phyloP scores from a whole-genome alignment of 768 basidiomycete species.

The Inosperma sp. region DNA sequence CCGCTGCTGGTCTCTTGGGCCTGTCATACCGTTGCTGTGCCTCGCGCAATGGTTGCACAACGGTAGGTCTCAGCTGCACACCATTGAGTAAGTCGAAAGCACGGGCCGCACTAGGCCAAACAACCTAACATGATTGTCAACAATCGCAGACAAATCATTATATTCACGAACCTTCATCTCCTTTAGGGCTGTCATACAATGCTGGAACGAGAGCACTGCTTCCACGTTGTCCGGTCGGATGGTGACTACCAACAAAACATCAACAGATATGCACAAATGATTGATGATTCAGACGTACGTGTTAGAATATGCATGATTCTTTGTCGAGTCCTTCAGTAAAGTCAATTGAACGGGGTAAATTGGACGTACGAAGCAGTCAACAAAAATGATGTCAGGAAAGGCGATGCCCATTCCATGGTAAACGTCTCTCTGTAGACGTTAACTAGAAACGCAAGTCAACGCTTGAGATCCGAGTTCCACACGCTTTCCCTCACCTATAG shows the following conservation, averaged over 20 bases:
- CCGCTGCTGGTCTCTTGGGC: constrained; percentile 55
- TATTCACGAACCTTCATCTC: constrained; percentile 56
- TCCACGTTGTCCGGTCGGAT: constrained; percentile 68
- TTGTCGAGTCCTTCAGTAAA: constrained; percentile 15
- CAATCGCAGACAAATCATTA: constrained; percentile 7
- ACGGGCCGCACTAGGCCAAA: constrained; percentile 69
- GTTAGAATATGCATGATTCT: constrained; percentile 81
- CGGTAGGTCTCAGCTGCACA: constrained; percentile 48
- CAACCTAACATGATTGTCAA: constrained; percentile 36
- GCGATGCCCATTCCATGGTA: constrained; percentile 53
- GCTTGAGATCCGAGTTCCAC: not conserved
- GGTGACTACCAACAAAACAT: constrained; percentile 44
- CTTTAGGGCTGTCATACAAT: constrained; percentile 58
- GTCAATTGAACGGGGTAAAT: constrained; percentile 9
- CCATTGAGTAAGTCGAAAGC: constrained; percentile 66
- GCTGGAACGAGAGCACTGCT: constrained; percentile 59
- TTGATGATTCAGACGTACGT: constrained; percentile 37
- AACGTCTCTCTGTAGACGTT: constrained; percentile 58
- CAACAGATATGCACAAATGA: constrained; percentile 10
- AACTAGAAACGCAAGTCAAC: constrained; percentile 34
- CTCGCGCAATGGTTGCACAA: constrained; percentile 20
- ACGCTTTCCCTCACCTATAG: constrained; percentile 45
- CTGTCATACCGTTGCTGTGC: constrained; percentile 39
- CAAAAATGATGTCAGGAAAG: constrained; percentile 66
- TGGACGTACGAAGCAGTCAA: constrained; percentile 63